Evolutionary conservation across 148 eudicot species (phyloP), one percentile per base, ranked within the genome.

Genomic region (Silene latifolia): DNA sequence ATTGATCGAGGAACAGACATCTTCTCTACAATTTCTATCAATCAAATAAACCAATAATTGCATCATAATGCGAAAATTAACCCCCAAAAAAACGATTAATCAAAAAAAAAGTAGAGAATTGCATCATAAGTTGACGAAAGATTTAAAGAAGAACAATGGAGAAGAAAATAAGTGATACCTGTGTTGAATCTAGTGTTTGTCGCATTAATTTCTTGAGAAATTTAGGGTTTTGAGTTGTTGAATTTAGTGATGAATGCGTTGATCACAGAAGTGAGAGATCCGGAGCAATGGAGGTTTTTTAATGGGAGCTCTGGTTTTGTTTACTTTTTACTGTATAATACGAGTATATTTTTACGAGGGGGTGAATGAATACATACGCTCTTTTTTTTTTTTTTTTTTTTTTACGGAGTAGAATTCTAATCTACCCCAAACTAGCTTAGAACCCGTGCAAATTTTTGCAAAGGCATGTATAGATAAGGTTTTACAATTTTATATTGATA

Each of bases 1-100:
- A 88, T 86, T 62, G 86, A 72, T 75, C 79, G 76, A 57, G 80
- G 74, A 44, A 79, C 71, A 18, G 77, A 79, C 86, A 77, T 80
- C 85, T 82, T 66, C 23, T 25, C 67, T 27, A 15, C 72, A 56
- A 65, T 27, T 53, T 20, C 67, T 39, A 71, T 42, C 76, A 80
- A 67, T 46, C 3, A 63, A 39, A 39, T 39, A 39, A 39, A 39
- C 8, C 44, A 39, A 39, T 6, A 39, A 39, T 39, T 39, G 44
- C 8, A 39, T 39, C 44, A 39, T 39, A 39, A 39, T 39, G 44
- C 17, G 15, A 51, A 51, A 11, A 51, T 3, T 12, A 51, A 51
- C 56, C 56, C 11, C 2, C 12, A 51, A 51, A 51, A 13, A 51
- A 4, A 13, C 13, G 56, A 51, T 51, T 51, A 12, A 12, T 51